phyloP scores from a whole-genome alignment of 2,329 filamentous ascomycete species.

The Colletotrichum gigasporum region DNA sequence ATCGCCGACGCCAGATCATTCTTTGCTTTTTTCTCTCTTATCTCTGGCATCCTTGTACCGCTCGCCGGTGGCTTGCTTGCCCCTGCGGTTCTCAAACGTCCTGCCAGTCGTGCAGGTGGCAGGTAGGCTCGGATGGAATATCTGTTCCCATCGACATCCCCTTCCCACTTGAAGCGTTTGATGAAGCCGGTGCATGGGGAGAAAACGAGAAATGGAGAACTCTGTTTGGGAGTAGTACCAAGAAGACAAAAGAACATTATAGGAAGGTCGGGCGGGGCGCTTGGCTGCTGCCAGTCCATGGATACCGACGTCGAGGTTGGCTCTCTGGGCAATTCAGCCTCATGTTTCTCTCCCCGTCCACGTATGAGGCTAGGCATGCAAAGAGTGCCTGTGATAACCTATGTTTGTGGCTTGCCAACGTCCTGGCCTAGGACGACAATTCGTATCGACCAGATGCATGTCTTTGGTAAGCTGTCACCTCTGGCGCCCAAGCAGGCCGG shows the following conservation, averaged over 20 bases:
- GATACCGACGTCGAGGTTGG: background rate
- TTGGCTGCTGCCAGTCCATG: too few species aligned
- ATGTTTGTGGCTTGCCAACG: background rate
- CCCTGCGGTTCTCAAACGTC: too few species aligned
- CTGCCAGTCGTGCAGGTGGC: too few species aligned
- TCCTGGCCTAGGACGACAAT: background rate
- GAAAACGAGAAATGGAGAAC: too few species aligned
- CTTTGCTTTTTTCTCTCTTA: slow-evolving; percentile 16
- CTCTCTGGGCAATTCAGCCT: background rate
- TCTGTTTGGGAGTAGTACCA: too few species aligned
- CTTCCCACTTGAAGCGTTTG: too few species aligned
- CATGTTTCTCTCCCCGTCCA: background rate
- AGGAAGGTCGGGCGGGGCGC: too few species aligned
- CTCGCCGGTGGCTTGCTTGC: background rate
- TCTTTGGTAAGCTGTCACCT: background rate
- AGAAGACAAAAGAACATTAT: too few species aligned
- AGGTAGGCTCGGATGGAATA: too few species aligned
- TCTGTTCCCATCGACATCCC: too few species aligned
- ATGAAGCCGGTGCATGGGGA: too few species aligned
- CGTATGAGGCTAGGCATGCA: background rate
- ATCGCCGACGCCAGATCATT: slow-evolving; percentile 3
- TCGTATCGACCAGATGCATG: slow-evolving; percentile 7
- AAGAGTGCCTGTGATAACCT: background rate
- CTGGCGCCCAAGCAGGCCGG: background rate
- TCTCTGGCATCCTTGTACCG: slow-evolving; percentile 4